Conservation (phyloP, 345 rosid species). For the Eucalyptus victrix region DNA sequence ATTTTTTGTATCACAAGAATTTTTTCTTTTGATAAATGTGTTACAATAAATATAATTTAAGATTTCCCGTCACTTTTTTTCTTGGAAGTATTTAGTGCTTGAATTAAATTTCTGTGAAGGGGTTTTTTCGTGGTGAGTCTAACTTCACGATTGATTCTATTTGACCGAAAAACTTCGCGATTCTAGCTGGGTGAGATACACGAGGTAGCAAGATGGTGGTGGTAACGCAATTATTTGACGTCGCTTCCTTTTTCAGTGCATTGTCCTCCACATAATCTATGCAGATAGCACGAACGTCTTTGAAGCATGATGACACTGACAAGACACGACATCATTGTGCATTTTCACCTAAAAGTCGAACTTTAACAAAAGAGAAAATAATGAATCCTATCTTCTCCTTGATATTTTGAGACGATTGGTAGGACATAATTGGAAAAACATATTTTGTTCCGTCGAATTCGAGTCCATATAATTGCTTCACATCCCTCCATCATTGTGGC, state of each 20-base stretch:
- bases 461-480: not conserved
- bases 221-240: not conserved
- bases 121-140: not conserved
- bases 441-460: not conserved
- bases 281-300: no score
- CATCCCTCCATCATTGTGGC: not conserved
- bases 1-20: rapidly evolving
- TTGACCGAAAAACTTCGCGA: not conserved
- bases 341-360: not conserved
- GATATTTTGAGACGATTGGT: not conserved
- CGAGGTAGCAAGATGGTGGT: not conserved
- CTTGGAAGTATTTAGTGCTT: not conserved
- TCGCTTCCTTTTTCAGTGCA: not conserved
- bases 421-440: not conserved
- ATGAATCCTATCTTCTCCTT: not conserved
- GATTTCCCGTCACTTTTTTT: no score
- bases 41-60: no score
- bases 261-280: not conserved
- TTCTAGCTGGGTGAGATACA: not conserved
- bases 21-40: not conserved
- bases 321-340: not conserved
- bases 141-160: no score
- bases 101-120: not conserved
- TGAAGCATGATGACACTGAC: not conserved
- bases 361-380: not conserved